Conservation (phyloP, 73 alveolate genomes). For the Tetrahymena elliotti region DNA sequence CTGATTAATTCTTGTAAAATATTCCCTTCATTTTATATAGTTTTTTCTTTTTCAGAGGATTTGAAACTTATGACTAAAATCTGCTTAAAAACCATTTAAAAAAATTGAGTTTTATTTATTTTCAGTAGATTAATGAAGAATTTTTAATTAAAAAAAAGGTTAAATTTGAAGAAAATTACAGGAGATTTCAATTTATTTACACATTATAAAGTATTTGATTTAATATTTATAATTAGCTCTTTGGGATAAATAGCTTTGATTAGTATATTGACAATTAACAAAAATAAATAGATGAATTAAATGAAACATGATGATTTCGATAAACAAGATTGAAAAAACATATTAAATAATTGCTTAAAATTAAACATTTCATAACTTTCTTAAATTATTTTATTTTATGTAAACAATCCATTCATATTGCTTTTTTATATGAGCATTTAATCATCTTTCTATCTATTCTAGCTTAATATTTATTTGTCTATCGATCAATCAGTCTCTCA, state of each 20-base stretch:
- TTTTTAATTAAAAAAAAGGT: no score
- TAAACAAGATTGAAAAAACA: neutral
- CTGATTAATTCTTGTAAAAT: slow-evolving; percentile 13
- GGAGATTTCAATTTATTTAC: slow-evolving; percentile 16
- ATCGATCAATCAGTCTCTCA: neutral
- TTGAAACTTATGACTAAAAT: neutral
- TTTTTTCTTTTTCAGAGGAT: no score
- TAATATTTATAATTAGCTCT: neutral
- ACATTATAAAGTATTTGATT: slow-evolving; percentile 28
- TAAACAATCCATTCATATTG: no score
- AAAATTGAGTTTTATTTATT: neutral
- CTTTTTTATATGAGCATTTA: no score
- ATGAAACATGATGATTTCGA: neutral
- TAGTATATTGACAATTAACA: neutral
- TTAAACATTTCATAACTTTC: neutral
- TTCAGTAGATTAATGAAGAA: no score
- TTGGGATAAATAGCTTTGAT: neutral
- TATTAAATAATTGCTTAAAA: no score
- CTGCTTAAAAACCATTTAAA: no score
- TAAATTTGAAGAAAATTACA: slow-evolving; percentile 14
- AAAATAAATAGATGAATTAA: neutral
- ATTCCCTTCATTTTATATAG: no score
- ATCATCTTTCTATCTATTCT: no score
- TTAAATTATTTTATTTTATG: no score
- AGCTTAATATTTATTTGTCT: neutral